Percentiles rank a stretch among this genome's conserved stretches.
Conservation (phyloP, 2,329 filamentous ascomycete genomes). For the Cryphonectria naterciae region DNA sequence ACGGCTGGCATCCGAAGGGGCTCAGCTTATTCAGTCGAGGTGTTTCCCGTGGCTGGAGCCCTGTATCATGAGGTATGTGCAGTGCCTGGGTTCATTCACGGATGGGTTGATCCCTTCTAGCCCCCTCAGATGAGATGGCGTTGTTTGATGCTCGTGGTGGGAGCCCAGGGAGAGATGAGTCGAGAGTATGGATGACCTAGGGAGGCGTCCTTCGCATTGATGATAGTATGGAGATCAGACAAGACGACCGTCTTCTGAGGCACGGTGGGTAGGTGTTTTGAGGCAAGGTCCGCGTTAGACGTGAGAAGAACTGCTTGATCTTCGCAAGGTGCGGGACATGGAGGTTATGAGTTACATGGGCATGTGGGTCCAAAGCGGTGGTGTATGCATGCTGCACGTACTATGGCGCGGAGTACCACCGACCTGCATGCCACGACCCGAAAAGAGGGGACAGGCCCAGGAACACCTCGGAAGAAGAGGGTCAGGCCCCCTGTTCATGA, state of each 20-base stretch:
- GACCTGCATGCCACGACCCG: slow-evolving; percentile 21
- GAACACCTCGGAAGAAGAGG: slow-evolving; percentile 13
- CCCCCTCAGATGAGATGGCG: slow-evolving; percentile 25
- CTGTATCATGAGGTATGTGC: slow-evolving; percentile 19
- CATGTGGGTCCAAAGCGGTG: slow-evolving; percentile 29
- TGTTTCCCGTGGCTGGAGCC: slow-evolving; percentile 19
- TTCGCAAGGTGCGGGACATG: slow-evolving; percentile 43
- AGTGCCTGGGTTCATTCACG: slow-evolving; percentile 13
- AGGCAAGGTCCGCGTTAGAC: slow-evolving; percentile 42
- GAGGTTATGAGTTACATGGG: slow-evolving; percentile 48
- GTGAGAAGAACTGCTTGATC: slow-evolving; percentile 42
- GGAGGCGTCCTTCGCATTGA: slow-evolving; percentile 38
- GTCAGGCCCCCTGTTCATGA: slow-evolving; percentile 2
- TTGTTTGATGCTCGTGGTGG: slow-evolving; percentile 29
- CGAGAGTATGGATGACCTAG: slow-evolving; percentile 23
- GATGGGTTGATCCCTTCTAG: slow-evolving; percentile 16
- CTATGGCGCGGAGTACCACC: slow-evolving; percentile 6
- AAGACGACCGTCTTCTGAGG: slow-evolving; percentile 33
- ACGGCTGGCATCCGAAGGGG: slow-evolving; percentile 59
- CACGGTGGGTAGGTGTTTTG: slow-evolving; percentile 36
- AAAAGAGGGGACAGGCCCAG: slow-evolving; percentile 13
- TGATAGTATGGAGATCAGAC: slow-evolving; percentile 43
- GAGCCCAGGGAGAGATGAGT: slow-evolving; percentile 19
- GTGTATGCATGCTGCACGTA: slow-evolving; percentile 24
- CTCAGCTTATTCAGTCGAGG: slow-evolving; percentile 40